Base-by-base conservation (phyloP, 768 basidiomycete genomes). In the Lentinula lateritia region DNA sequence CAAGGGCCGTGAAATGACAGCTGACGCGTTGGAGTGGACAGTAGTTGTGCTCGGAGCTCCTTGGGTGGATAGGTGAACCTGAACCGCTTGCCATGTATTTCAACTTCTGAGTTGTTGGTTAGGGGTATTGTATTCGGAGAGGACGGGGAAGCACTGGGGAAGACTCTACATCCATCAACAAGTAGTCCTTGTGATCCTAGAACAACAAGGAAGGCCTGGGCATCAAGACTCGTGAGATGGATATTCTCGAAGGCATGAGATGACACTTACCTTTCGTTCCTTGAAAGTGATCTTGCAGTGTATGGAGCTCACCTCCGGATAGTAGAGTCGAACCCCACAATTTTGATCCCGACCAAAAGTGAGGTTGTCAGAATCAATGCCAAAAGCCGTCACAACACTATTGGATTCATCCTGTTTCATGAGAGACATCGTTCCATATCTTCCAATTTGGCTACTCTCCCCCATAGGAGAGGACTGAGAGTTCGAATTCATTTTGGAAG, bases 11-110 rank as follows among this genome's bases (percentile, higher is more conserved):
- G 52, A 38, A 67, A 56, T 63, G 62, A 65, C 50, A 58, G 76
- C 77, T 54, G 63, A 76, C 79, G 78, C 52, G 77, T 68, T 34
- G 85, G 85, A 0, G 83, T 82, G 6, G 80, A 76, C 42, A 81
- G 76, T 23, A 83, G 73, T 4, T 75, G 73, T 15, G 81, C 74
- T 23, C 89, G 83, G 35, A 87, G 73, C 50, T 88, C 85, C 68
- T 90, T 90, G 5, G 90, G 88, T 1, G 89, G 90, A 67, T 91
- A 91, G 5, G 78, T 77, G 70, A 90, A 91, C n/a, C 77, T 74
- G 69, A 92, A 92, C 6, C 82, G 78, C 66, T 90, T 91, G 48
- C 78, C 79, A 68, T 83, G 84, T 13, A 91, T 86, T 63, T 87
- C 85, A 46, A 91, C 78, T 39, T 84, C 81, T 6, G 87, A 84